phyloP scores from a whole-genome alignment of 164 flowering plant species.

The Protea cynaroides region DNA sequence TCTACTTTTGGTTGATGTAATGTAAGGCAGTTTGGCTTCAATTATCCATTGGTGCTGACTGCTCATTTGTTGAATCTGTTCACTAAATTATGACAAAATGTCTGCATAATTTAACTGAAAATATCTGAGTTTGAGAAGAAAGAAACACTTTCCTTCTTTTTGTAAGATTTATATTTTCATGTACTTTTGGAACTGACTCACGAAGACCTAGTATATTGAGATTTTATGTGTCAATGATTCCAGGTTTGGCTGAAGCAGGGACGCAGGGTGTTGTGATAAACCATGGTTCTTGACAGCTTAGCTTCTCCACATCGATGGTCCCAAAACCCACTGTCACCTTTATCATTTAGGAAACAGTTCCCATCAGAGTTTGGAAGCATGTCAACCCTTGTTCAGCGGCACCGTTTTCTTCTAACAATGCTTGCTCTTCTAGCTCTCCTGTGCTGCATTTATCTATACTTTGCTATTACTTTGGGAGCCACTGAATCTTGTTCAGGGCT shows the following conservation, averaged over 20 bases:
- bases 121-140: too few relatives aligned
- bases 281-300: slow-evolving; percentile 13
- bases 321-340: slow-evolving; percentile 29
- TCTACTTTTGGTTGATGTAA: background rate
- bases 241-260: background rate
- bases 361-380: slow-evolving; percentile 49
- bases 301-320: slow-evolving; percentile 34
- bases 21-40: too few relatives aligned
- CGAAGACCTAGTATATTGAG: background rate
- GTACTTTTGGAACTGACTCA: background rate
- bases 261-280: background rate
- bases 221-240: background rate
- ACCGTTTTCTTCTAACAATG: slow-evolving; percentile 66
- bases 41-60: too few relatives aligned
- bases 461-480: slow-evolving; percentile 66
- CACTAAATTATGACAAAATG: background rate
- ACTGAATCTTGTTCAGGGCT: slow-evolving; percentile 46
- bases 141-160: too few relatives aligned
- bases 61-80: background rate
- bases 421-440: slow-evolving; percentile 49
- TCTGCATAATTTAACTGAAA: too few relatives aligned
- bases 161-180: background rate
- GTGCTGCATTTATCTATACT: slow-evolving; percentile 72
- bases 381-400: slow-evolving; percentile 46
- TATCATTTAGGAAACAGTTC: slow-evolving; percentile 38